Conservation (phyloP, 2,329 filamentous ascomycete species). For the Penicillium carneum region DNA sequence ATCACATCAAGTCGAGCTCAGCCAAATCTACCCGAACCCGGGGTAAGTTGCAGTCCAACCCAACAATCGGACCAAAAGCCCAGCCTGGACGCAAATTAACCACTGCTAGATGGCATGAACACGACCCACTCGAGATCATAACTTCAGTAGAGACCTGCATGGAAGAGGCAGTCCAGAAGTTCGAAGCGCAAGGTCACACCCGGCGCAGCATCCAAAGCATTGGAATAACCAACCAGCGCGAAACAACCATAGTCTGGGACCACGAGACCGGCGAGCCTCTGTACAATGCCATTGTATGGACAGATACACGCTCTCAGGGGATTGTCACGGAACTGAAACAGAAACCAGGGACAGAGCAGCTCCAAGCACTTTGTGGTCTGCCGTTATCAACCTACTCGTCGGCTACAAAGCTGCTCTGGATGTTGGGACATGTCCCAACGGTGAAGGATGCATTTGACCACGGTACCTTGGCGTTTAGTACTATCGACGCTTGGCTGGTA, state of each 20-base stretch:
- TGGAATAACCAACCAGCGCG: slow-evolving; percentile 88
- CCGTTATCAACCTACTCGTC: slow-evolving; percentile 88
- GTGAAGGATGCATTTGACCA: slow-evolving; percentile 77
- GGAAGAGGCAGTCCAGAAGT: slow-evolving; percentile 72
- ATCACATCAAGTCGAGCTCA: slow-evolving; percentile 84
- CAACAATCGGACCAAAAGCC: not conserved
- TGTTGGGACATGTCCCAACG: slow-evolving; percentile 73
- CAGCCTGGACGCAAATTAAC: not conserved
- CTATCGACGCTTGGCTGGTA: slow-evolving; percentile 85
- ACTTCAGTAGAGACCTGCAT: slow-evolving; percentile 79
- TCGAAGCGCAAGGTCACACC: slow-evolving; percentile 70
- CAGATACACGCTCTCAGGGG: slow-evolving; percentile 78
- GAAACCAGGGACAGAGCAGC: slow-evolving; percentile 68
- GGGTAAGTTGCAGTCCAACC: slow-evolving; percentile 67
- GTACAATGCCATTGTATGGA: slow-evolving; percentile 87
- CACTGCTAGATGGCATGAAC: slow-evolving; percentile 78
- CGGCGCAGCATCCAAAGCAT: slow-evolving; percentile 73
- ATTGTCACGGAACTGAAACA: slow-evolving; percentile 78
- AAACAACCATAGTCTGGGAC: slow-evolving; percentile 88
- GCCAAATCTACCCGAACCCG: slow-evolving; percentile 81
- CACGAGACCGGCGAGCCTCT: slow-evolving; percentile 77
- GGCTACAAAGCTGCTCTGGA: slow-evolving; percentile 82
- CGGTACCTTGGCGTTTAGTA: slow-evolving; percentile 79
- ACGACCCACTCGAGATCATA: slow-evolving; percentile 78
- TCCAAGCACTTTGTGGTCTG: slow-evolving; percentile 76